Evolutionary conservation across 2,329 filamentous ascomycete species (phyloP), one percentile per base, ranked within the genome.

Genomic region (Aspergillus sp.): DNA sequence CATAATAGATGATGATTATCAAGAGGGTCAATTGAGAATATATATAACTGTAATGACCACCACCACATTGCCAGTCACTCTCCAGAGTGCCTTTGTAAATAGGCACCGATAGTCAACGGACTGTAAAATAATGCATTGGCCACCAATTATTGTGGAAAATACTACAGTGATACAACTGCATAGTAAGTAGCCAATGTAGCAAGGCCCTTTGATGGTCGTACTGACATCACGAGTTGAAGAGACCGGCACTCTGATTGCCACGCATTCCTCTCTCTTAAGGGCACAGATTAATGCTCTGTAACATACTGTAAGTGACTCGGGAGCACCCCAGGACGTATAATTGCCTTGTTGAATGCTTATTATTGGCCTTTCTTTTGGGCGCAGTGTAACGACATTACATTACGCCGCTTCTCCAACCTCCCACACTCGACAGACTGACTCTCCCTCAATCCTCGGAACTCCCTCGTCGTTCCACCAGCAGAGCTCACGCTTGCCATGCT

Each of bases 181-280:
- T 13, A 41, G 15, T 5, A 13, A 15, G 5, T 13, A 13, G 34
- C 34, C 11, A 41, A 41, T 41, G 34, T 11, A 13, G 15, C 31
- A 46, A 22, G 43, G 8, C 17, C 17, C 43, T 43, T 43, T 13
- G 38, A 43, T 15, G 38, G 8, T 43, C 3, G 4, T 15, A 30
- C 47, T 58, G 55, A 57, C 55, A 57, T 57, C 55, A 57, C 48
- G 55, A 57, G 19, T 57, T 7, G 19, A 15, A 25, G 15, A 28
- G 17, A 5, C 25, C 19, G 17, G 31, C n/a, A 23, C 31, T 31
- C 28, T 23, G 38, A 25, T 45, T 51, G 23, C 55, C 47, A 58
- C 55, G 55, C 55, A 46, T 25, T 4, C 19, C 8, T 7, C 22
- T 11, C 48, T 31, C 15, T 57, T 28, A 41, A 19, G 45, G 38